Evolutionary conservation across 345 rosid species (phyloP), one percentile per base, ranked within the genome.

Genomic region (Eucalyptus sp.): DNA sequence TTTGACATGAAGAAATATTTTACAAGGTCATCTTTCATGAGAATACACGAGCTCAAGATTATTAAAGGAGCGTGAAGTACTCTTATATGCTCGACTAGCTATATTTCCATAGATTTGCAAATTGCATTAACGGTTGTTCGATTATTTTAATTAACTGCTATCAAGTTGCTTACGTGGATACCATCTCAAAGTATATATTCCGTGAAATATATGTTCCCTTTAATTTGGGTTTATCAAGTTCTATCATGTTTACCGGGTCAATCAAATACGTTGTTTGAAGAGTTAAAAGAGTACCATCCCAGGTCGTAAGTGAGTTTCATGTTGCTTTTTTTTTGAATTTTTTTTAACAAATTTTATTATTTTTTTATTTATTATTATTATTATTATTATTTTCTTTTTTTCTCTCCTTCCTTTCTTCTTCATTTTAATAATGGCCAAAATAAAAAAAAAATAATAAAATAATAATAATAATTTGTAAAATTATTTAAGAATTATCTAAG

Each of bases 231-330:
- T 58, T 25, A 0, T 58, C 14, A 58, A 58, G 64, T 58, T 58
- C n/a, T 58, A 12, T 10, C 10, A 1, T 58, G 0, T 58, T 0
- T 10, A 58, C n/a, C 0, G 7, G 13, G 7, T 25, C 1, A 58
- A 14, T 58, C 3, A 24, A 33, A 33, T 33, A 33, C 3, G 37
- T 33, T 37, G 41, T 37, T 37, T 37, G 41, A 37, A 58, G 7
- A 24, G 64, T 25, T 58, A 25, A 58, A 60, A 25, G 7, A 25
- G 6, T 58, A 27, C 64, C 64, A 25, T 58, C n/a, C 3, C 14
- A 58, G 2, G n/a, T 10, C 7, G 1, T 58, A 60, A 27, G 66
- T 25, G 64, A 58, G 64, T 5, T 5, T 58, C 64, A 5, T 25
- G 64, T 58, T 10, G n/a, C 12, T 24, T 58, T 24, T 58, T 25